Evolutionary conservation across 2,329 filamentous ascomycete species (phyloP), one percentile per base, ranked within the genome.

Genomic region (Penicillium psychrosexuale): DNA sequence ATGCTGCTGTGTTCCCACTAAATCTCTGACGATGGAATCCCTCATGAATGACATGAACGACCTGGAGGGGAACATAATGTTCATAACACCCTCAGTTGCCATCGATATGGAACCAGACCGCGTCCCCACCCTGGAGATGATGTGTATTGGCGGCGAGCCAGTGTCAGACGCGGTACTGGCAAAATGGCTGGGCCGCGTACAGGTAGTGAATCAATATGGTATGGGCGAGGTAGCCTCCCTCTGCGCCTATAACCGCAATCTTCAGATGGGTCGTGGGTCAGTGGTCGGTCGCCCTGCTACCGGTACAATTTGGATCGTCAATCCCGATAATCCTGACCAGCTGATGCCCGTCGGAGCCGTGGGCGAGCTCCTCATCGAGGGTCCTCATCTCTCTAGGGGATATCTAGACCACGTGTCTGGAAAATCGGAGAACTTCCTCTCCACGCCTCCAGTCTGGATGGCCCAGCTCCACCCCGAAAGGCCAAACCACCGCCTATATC

Each of bases 331-430:
- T 9, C 48, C 61, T 0, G 54, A 63, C 24, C 60, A 51, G 9
- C 54, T 66, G 1, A 53, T 65, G 30, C 68, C 68, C 1, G 50
- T 69, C 15, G 68, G 68, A 8, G 67, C 65, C 2, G 55, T 69
- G 0, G 68, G 68, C 2, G 68, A 70, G 47, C 55, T 70, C 5
- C 40, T 70, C 3, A 60, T 70, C 8, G 66, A 70, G 52, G 68
- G 68, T 0, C 64, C 67, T 0, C 64, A 68, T 34, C 51, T 69
- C 7, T 58, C 66, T 11, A 59, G 61, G 5, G 64, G 65, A 1
- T 69, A 69, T 40, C 56, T 69, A 8, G 64, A 69, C 28, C 40
- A 62, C 19, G 47, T 60, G 0, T 58, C 48, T 27, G 53, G 51
- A 3, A 57, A 56, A 17, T 42, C 61, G 0, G 56, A 61, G 13